Evolutionary conservation across 176 grass and related monocot genomes (phyloP).

Genomic region (Eleusine coracana): DNA sequence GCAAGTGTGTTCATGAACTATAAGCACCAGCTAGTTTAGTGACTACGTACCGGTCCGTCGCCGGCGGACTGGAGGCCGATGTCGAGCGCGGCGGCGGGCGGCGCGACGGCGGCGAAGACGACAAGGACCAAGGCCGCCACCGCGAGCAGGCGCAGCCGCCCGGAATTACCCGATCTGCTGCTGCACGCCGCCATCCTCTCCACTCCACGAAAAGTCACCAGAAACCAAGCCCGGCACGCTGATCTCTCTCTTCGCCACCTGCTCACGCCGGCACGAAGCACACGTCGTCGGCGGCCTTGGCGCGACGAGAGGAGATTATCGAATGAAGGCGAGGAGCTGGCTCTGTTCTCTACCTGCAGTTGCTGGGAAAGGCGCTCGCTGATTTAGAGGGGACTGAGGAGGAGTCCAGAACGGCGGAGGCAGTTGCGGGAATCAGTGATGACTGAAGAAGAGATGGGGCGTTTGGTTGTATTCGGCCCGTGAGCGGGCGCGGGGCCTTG

Average conservation of each 20-base stretch:
- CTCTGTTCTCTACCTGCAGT: background rate
- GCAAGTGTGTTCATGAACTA: background rate
- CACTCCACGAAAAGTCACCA: background rate
- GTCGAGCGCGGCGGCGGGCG: conserved; percentile 62
- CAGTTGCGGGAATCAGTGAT: too few species aligned
- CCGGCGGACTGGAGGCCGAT: conserved; percentile 64
- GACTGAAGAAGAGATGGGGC: background rate
- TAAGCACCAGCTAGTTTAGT: background rate
- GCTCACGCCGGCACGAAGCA: background rate
- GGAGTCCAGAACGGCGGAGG: background rate
- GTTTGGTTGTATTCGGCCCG: conserved; percentile 46
- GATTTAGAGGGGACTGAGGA: conserved; percentile 18
- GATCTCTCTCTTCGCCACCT: background rate
- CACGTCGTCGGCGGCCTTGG: background rate
- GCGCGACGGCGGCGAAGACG: conserved; percentile 16
- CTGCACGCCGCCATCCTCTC: background rate
- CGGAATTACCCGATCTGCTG: background rate
- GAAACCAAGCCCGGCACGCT: background rate
- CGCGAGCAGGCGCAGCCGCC: background rate
- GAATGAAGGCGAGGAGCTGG: background rate
- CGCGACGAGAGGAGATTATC: conserved; percentile 23
- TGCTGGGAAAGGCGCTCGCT: conserved; percentile 5
- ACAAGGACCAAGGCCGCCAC: background rate
- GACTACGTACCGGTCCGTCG: conserved; percentile 51
- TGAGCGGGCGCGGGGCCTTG: conserved; percentile 30